Conservation (phyloP, 2,329 filamentous ascomycete genomes). For the Tolypocladium pustulatum region DNA sequence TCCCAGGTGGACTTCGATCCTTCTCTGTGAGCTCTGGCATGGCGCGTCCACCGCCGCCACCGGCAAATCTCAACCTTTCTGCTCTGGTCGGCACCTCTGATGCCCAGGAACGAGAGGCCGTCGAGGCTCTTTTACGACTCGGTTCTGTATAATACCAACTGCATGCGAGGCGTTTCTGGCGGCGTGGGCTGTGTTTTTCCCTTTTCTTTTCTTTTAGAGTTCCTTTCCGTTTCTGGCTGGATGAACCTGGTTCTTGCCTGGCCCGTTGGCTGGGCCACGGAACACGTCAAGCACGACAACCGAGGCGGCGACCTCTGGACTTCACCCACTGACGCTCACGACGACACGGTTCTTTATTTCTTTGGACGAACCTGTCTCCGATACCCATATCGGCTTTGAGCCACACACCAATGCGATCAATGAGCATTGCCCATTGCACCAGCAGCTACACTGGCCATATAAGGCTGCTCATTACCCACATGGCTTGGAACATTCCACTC, state of each 20-base stretch:
- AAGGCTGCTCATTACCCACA: background rate
- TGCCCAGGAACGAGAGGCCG: slow-evolving; percentile 69
- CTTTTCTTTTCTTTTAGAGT: slow-evolving; percentile 4
- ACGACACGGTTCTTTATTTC: slow-evolving; percentile 17
- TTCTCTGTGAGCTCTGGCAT: slow-evolving; percentile 41
- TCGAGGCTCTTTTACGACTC: slow-evolving; percentile 71
- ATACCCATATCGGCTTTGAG: background rate
- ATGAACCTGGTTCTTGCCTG: slow-evolving; percentile 9
- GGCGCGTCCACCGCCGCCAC: slow-evolving; percentile 41
- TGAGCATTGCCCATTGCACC: background rate
- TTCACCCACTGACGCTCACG: slow-evolving; percentile 17
- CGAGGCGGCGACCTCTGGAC: slow-evolving; percentile 21
- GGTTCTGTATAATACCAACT: slow-evolving; percentile 60
- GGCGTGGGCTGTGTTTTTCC: slow-evolving; percentile 1
- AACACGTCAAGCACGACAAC: slow-evolving; percentile 20
- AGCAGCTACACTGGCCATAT: background rate
- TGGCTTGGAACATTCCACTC: background rate
- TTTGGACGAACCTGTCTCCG: background rate
- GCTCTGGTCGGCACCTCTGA: slow-evolving; percentile 43
- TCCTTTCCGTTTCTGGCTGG: slow-evolving; percentile 2
- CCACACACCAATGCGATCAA: background rate
- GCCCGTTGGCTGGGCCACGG: slow-evolving; percentile 19
- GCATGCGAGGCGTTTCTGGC: slow-evolving; percentile 43
- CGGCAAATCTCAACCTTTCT: slow-evolving; percentile 41
- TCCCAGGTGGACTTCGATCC: slow-evolving; percentile 32